Percentiles rank a stretch among this genome's conserved stretches.
Conservation (phyloP, 495 filamentous ascomycete species). For the Rostrohypoxylon terebratum region DNA sequence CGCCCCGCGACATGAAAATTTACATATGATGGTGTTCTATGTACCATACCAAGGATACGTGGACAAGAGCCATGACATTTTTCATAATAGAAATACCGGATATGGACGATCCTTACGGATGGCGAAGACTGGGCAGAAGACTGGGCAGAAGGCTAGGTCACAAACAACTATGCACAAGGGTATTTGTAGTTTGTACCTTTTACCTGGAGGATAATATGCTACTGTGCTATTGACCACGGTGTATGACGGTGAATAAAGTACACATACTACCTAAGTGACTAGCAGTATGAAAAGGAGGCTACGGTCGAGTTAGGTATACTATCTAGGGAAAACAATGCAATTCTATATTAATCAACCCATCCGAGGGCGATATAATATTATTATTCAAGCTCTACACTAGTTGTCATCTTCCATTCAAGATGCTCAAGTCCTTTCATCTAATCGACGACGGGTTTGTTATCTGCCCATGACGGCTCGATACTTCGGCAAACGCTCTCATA, state of each 20-base stretch:
- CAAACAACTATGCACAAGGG: not conserved
- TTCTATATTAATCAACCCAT: not conserved
- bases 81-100: not conserved
- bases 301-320: too few species aligned
- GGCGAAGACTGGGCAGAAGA: not conserved
- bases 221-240: too few species aligned
- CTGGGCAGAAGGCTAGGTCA: not conserved
- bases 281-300: not conserved
- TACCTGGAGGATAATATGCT: not conserved
- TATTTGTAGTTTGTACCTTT: not conserved
- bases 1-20: conserved; percentile 19
- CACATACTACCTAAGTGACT: not conserved
- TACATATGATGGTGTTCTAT: conserved; percentile 5
- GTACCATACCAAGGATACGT: conserved; percentile 23
- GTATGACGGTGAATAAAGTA: too few species aligned
- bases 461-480: conserved; percentile 86
- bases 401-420: not conserved
- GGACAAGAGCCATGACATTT: conserved; percentile 7
- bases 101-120: not conserved
- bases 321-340: too few species aligned
- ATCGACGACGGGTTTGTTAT: conserved; percentile 72
- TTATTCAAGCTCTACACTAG: not conserved
- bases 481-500: conserved; percentile 85
- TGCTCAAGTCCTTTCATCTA: conserved; percentile 44
- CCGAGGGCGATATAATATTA: not conserved